These are phyloP conservation scores for Penicillium sp. DNA, from an alignment of 2,329 filamentous ascomycete species.

Conservation along the genomic window DNA sequence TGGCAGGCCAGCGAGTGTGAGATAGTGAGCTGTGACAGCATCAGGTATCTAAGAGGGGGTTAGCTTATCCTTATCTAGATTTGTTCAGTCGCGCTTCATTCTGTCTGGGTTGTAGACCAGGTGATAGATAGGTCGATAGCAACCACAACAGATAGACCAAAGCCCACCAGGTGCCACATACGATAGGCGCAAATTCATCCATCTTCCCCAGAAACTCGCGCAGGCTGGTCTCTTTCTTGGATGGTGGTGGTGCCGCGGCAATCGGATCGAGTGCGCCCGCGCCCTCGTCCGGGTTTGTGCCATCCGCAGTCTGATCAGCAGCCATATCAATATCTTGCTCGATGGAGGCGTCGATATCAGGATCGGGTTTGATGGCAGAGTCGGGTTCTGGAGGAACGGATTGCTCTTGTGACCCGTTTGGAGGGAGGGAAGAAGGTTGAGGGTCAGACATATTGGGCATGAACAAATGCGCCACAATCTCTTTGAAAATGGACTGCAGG, in stretches of 20 bases:
- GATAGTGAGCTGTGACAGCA: slow-evolving; percentile 95
- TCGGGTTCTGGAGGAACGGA: slow-evolving; percentile 22
- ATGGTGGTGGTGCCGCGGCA: slow-evolving; percentile 51
- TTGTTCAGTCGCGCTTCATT: background rate
- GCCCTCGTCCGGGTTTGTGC: slow-evolving; percentile 6
- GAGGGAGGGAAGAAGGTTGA: slow-evolving; percentile 18
- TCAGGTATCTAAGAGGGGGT: slow-evolving; percentile 74
- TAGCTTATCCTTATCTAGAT: slow-evolving; percentile 6
- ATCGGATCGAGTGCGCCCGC: slow-evolving; percentile 40
- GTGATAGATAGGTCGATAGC: too few species aligned
- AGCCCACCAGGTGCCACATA: slow-evolving; percentile 46
- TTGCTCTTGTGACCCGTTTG: slow-evolving; percentile 23
- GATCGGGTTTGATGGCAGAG: slow-evolving; percentile 19
- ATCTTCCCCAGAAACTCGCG: slow-evolving; percentile 93
- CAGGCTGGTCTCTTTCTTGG: slow-evolving; percentile 84
- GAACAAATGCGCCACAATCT: slow-evolving; percentile 5
- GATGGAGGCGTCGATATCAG: slow-evolving; percentile 31
- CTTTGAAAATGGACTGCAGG: slow-evolving; percentile 16
- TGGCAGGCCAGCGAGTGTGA: slow-evolving; percentile 89
- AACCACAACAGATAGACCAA: slow-evolving; percentile 2
- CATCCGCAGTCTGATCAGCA: slow-evolving; percentile 15
- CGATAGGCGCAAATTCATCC: slow-evolving; percentile 96
- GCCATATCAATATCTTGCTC: slow-evolving; percentile 38
- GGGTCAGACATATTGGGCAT: slow-evolving; percentile 34
- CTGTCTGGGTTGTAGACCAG: background rate